Conservation (phyloP, 306 rosid species). For the Purshia tridentata region DNA sequence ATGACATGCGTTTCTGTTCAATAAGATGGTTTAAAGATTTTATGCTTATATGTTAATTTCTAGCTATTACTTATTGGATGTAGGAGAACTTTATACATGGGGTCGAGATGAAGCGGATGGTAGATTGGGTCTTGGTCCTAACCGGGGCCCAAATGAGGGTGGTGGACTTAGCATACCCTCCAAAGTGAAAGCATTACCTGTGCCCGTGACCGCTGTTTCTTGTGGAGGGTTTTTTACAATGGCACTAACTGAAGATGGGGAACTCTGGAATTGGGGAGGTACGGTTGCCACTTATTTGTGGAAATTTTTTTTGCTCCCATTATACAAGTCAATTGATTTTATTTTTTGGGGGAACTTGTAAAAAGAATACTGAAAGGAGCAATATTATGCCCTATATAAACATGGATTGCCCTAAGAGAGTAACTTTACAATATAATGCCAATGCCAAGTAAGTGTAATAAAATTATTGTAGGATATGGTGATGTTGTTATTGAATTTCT, state of each 20-base stretch:
- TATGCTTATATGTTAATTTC: background rate
- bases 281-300: slow-evolving; percentile 6
- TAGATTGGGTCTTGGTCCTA: slow-evolving; percentile 93
- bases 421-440: background rate
- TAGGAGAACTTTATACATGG: slow-evolving; percentile 89
- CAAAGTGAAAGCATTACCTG: slow-evolving; percentile 68
- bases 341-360: background rate
- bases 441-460: background rate
- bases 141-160: slow-evolving; percentile 81
- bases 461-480: background rate
- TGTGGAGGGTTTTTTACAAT: slow-evolving; percentile 91
- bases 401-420: background rate
- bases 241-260: slow-evolving; percentile 73
- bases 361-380: background rate
- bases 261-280: slow-evolving; percentile 98
- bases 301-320: background rate
- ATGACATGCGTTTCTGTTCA: slow-evolving; percentile 3
- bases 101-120: slow-evolving; percentile 99
- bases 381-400: background rate
- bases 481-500: background rate
- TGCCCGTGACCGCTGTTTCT: slow-evolving; percentile 70
- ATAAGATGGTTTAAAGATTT: background rate
- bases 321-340: background rate
- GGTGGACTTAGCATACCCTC: slow-evolving; percentile 85
- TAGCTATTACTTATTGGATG: slow-evolving; percentile 24